phyloP scores from a whole-genome alignment of 352 stramenopile genomes.

The Pythium graminicola region DNA sequence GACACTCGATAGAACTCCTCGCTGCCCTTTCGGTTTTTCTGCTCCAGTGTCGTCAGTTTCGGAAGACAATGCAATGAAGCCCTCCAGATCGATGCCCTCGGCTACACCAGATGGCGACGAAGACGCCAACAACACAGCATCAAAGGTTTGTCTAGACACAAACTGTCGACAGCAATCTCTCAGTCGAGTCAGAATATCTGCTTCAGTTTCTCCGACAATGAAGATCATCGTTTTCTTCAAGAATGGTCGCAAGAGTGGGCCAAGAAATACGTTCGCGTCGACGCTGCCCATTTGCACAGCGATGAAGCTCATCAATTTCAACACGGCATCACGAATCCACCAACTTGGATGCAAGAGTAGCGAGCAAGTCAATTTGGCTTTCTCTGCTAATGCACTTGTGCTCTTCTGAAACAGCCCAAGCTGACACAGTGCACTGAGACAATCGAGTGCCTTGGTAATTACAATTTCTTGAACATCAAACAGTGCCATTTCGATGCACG shows the following conservation, averaged over 20 bases:
- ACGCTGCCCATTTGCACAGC: constrained; percentile 82
- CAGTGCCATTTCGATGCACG: constrained; percentile 95
- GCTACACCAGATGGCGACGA: constrained; percentile 31
- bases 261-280: constrained; percentile 90
- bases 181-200: constrained; percentile 45
- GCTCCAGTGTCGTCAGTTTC: constrained; percentile 11
- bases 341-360: constrained; percentile 85
- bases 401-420: constrained; percentile 90
- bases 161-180: constrained; percentile 55
- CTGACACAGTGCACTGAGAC: constrained; percentile 86
- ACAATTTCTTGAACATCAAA: constrained; percentile 96
- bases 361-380: constrained; percentile 74
- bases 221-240: constrained; percentile 83
- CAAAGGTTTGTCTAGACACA: constrained; percentile 82
- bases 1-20: constrained; percentile 54
- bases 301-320: constrained; percentile 85
- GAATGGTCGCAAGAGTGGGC: constrained; percentile 85
- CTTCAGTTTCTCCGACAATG: constrained; percentile 50
- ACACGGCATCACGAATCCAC: constrained; percentile 81
- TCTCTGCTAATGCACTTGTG: constrained; percentile 73
- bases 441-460: constrained; percentile 90
- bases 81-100: constrained; percentile 17
- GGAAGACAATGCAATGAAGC: constrained; percentile 11
- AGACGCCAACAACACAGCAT: constrained; percentile 64
- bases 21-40: constrained; percentile 11